phyloP scores from a whole-genome alignment of 129 eudicot species.

The Artemisia annua region DNA sequence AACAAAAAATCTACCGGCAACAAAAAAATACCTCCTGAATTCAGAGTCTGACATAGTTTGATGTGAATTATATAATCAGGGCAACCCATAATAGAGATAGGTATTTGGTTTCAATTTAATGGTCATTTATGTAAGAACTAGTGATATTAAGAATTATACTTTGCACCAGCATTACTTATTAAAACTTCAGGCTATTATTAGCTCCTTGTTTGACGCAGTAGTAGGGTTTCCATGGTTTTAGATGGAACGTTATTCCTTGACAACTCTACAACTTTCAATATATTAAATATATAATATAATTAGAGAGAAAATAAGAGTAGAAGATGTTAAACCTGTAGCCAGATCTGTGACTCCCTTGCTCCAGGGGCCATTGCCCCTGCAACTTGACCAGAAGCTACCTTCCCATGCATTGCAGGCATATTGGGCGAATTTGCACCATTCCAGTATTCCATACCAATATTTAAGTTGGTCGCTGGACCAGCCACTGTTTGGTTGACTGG shows the following conservation, averaged over 20 bases:
- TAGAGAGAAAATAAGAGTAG: not conserved
- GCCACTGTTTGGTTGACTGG: constrained; percentile 59
- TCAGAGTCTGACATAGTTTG: constrained; percentile 1
- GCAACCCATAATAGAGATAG: too few species aligned
- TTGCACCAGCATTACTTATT: not conserved
- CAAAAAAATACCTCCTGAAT: not conserved
- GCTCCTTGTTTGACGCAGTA: constrained; percentile 6
- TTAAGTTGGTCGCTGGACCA: constrained; percentile 87
- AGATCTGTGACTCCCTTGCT: constrained; percentile 73
- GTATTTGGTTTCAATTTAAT: not conserved
- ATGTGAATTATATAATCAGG: not conserved
- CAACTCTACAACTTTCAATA: not conserved
- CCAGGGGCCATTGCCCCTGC: constrained; percentile 66
- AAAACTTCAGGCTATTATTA: not conserved
- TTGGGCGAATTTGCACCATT: constrained; percentile 27
- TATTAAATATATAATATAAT: not conserved
- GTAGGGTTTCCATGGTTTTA: not conserved
- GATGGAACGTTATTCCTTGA: not conserved
- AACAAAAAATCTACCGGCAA: not conserved
- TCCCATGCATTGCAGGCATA: constrained; percentile 63
- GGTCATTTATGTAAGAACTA: not conserved
- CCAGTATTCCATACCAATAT: constrained; percentile 81
- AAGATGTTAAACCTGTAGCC: constrained; percentile 62
- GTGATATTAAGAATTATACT: not conserved
- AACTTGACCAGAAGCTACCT: constrained; percentile 55